Conservation (phyloP, 306 rosid genomes). For the Astragalus glycyphyllos region DNA sequence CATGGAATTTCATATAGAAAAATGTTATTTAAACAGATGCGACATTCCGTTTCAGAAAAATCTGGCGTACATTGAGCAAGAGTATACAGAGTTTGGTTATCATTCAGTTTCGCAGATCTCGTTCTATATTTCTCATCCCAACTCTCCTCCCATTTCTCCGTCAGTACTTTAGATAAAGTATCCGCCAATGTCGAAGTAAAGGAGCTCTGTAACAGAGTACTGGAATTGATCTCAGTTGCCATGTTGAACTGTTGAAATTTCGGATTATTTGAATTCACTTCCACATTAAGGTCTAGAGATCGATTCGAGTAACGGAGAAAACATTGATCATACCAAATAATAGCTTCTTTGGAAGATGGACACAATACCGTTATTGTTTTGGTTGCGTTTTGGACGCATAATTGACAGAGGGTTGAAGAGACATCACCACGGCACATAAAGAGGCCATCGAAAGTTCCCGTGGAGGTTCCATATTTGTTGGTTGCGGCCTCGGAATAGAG, state of each 20-base stretch:
- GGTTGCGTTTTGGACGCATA: neutral
- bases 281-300: neutral
- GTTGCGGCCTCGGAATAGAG: too few species aligned
- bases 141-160: neutral
- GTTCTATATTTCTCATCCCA: slow-evolving; percentile 27
- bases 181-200: neutral
- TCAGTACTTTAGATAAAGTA: neutral
- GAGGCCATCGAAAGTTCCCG: too few species aligned
- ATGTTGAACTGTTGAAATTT: slow-evolving; percentile 7
- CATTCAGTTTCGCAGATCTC: neutral
- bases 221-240: neutral
- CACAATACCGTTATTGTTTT: neutral
- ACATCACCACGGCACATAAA: slow-evolving; percentile 41
- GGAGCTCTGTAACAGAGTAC: neutral
- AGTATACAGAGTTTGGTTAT: too few species aligned
- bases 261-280: neutral
- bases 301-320: neutral
- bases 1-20: too few species aligned
- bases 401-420: neutral
- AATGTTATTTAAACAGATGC: too few species aligned
- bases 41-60: too few species aligned
- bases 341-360: neutral
- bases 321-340: neutral
- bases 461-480: too few species aligned
- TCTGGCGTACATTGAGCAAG: too few species aligned